phyloP scores from a whole-genome alignment of 768 basidiomycete genomes.

The Baorangia bicolor region DNA sequence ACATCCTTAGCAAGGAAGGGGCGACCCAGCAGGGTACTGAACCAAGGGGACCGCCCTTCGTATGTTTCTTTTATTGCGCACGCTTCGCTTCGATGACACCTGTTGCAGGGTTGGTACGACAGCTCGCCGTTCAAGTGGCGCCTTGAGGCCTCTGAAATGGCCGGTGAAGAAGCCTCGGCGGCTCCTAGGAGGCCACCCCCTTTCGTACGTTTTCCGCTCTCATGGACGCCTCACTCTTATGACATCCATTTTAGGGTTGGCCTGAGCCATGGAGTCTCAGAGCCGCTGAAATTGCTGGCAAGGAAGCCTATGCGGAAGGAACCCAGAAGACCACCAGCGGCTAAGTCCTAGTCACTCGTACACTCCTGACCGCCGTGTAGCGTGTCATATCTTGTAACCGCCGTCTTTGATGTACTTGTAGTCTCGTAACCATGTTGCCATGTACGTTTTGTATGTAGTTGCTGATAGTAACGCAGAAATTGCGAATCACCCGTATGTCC shows the following conservation, averaged over 20 bases:
- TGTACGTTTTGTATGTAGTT: background rate
- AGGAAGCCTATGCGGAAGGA: background rate
- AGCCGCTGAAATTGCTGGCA: background rate
- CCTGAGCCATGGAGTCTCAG: background rate
- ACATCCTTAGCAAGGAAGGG: background rate
- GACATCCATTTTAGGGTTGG: background rate
- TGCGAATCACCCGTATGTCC: background rate
- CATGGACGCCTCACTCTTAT: background rate
- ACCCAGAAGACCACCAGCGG: background rate
- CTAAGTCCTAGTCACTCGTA: too few species aligned
- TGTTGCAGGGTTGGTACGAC: background rate
- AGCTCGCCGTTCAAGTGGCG: background rate
- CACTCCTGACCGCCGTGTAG: background rate
- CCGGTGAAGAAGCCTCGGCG: background rate
- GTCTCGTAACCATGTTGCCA: background rate
- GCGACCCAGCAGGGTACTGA: background rate
- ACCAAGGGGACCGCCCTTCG: background rate
- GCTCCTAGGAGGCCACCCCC: background rate
- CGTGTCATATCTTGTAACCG: background rate
- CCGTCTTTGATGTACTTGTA: background rate
- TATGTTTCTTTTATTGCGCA: background rate
- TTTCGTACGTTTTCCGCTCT: background rate
- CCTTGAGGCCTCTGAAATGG: background rate
- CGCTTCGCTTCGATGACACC: background rate
- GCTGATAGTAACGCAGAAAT: background rate